A percentile compares a stretch with the other conserved stretches of the same genome.
phyloP scores from a whole-genome alignment of 192 early-diverging fungal species.

The Bifiguratus adelaidae region DNA sequence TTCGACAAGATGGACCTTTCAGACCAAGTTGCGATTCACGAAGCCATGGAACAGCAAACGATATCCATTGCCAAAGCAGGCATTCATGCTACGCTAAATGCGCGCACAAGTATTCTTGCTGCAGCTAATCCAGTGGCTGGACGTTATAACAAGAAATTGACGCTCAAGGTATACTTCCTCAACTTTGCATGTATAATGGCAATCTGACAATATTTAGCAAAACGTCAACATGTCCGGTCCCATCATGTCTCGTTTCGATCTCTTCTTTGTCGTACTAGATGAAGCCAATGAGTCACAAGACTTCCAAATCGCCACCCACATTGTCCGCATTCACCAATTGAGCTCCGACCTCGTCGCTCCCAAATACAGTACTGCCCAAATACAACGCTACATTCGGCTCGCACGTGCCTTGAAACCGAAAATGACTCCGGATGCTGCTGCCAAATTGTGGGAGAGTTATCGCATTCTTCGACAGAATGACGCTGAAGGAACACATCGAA shows the following conservation, averaged over 20 bases:
- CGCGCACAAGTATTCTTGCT: constrained; percentile 89
- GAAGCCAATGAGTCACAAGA: constrained; percentile 85
- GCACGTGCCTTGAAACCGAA: constrained; percentile 84
- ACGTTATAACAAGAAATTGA: constrained; percentile 91
- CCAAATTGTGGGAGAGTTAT: constrained; percentile 74
- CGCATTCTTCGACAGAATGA: constrained; percentile 81
- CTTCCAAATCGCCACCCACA: constrained; percentile 85
- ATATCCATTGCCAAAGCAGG: constrained; percentile 95
- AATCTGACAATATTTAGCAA: constrained; percentile 45
- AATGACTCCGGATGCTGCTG: constrained; percentile 64
- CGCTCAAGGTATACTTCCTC: constrained; percentile 60
- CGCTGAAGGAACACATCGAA: constrained; percentile 49
- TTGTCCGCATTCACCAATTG: constrained; percentile 74
- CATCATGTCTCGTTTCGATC: constrained; percentile 98
- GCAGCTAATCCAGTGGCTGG: constrained; percentile 95
- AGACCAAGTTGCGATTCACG: constrained; percentile 99
- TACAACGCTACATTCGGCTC: constrained; percentile 79
- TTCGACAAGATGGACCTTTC: constrained; percentile 97
- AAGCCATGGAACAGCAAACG: constrained; percentile 99
- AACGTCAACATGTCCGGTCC: constrained; percentile 94
- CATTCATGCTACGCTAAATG: constrained; percentile 91
- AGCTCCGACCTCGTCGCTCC: constrained; percentile 57
- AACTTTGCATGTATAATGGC: no score
- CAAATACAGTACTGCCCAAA: constrained; percentile 59
- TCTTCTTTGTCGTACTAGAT: constrained; percentile 96